Percentiles rank a stretch among this genome's conserved stretches.
Evolutionary conservation across 352 stramenopile genomes (phyloP).

Genomic region (Pythium sp.): DNA sequence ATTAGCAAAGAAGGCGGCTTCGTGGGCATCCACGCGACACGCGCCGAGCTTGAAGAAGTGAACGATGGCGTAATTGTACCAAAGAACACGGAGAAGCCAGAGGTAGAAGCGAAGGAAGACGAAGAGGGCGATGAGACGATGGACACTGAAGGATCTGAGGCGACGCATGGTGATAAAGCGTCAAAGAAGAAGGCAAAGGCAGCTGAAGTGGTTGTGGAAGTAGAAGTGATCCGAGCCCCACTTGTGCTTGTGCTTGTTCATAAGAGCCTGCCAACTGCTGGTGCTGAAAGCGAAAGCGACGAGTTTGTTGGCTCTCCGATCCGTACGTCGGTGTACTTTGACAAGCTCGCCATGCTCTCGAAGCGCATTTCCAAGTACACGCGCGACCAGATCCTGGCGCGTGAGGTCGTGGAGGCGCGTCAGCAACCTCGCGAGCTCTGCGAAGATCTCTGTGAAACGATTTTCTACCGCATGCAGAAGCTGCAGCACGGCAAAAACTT

Average conservation of each 20-base stretch:
- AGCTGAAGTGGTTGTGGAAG: background rate
- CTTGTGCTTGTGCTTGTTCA: slow-evolving; percentile 15
- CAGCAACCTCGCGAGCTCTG: slow-evolving; percentile 76
- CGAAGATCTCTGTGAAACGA: slow-evolving; percentile 89
- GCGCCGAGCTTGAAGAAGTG: slow-evolving; percentile 50
- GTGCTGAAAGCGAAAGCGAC: slow-evolving; percentile 1
- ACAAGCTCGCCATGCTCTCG: slow-evolving; percentile 51
- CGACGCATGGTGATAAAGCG: background rate
- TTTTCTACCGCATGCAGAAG: slow-evolving; percentile 94
- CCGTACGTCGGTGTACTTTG: slow-evolving; percentile 34
- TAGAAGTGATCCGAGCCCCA: slow-evolving; percentile 8
- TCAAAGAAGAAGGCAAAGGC: slow-evolving; percentile 17
- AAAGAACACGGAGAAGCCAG: slow-evolving; percentile 23
- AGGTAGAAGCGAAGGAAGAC: slow-evolving; percentile 21
- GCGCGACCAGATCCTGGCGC: slow-evolving; percentile 60
- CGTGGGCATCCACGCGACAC: slow-evolving; percentile 68
- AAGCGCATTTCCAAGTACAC: slow-evolving; percentile 82
- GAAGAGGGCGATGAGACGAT: slow-evolving; percentile 2
- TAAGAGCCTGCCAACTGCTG: background rate
- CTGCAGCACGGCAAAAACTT: slow-evolving; percentile 75
- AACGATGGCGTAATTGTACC: slow-evolving; percentile 48
- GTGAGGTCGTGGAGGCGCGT: slow-evolving; percentile 50
- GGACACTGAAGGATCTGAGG: slow-evolving; percentile 3
- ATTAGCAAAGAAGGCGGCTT: slow-evolving; percentile 83
- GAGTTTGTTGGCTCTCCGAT: slow-evolving; percentile 11